Conservation (phyloP, 768 basidiomycete genomes). For the Ramaria sp. region DNA sequence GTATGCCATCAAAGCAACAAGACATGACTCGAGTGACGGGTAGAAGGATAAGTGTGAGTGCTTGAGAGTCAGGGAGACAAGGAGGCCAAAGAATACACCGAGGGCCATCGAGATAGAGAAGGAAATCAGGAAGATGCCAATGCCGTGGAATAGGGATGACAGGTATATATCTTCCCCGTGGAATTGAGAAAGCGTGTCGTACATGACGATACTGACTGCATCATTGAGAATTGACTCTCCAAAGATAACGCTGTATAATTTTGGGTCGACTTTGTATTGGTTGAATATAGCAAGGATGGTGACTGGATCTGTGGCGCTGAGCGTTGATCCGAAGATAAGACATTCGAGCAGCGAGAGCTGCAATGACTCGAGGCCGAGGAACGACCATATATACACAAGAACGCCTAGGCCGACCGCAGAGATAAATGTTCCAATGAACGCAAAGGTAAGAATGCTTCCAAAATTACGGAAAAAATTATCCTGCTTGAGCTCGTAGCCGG, state of each 20-base stretch:
- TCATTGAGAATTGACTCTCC: conserved; percentile 96
- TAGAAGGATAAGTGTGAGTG: conserved; percentile 81
- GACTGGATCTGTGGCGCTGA: conserved; percentile 96
- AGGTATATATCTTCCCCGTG: conserved; percentile 82
- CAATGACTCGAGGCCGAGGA: conserved; percentile 83
- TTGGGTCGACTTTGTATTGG: conserved; percentile 97
- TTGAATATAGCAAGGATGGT: conserved; percentile 98
- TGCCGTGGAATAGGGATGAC: conserved; percentile 85
- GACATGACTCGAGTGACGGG: conserved; percentile 95
- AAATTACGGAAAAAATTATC: conserved; percentile 99
- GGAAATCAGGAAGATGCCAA: conserved; percentile 94
- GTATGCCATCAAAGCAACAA: conserved; percentile 89
- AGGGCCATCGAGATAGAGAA: conserved; percentile 93
- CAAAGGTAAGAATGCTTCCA: conserved; percentile 88
- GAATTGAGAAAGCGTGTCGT: conserved; percentile 91
- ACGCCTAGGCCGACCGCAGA: conserved; percentile 92
- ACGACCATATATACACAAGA: conserved; percentile 89
- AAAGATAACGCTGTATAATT: conserved; percentile 94
- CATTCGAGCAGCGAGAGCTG: conserved; percentile 85
- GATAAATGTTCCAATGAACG: conserved; percentile 92
- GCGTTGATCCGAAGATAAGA: conserved; percentile 89
- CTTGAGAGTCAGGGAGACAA: conserved; percentile 86
- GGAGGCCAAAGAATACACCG: conserved; percentile 85
- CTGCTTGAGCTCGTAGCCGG: conserved; percentile 95
- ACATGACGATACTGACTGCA: conserved; percentile 99